These are phyloP conservation scores for Talaromyces rugulosus DNA, from an alignment of 2,329 filamentous ascomycete species.

Conservation along the genomic window DNA sequence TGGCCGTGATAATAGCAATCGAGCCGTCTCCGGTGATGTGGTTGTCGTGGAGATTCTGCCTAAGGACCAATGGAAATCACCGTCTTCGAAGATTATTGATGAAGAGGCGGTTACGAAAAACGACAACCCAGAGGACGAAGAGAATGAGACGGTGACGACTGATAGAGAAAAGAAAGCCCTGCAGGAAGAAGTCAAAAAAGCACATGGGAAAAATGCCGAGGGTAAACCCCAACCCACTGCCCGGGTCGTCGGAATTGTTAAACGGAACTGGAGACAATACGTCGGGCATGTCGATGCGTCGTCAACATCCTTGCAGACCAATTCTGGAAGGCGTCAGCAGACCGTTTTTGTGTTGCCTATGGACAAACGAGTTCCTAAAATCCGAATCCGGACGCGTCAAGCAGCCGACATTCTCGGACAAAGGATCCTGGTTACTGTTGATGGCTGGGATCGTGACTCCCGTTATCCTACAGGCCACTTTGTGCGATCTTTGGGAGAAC, in stretches of 20 bases:
- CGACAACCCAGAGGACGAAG: slow-evolving; percentile 84
- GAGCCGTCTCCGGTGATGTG: slow-evolving; percentile 84
- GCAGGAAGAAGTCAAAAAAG: slow-evolving; percentile 85
- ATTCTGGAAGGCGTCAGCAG: slow-evolving; percentile 78
- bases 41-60: slow-evolving; percentile 92
- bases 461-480: slow-evolving; percentile 92
- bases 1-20: slow-evolving; percentile 93
- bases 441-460: slow-evolving; percentile 91
- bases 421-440: slow-evolving; percentile 86
- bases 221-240: slow-evolving; percentile 84
- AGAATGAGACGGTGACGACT: slow-evolving; percentile 71
- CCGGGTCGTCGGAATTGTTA: slow-evolving; percentile 84
- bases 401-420: slow-evolving; percentile 85
- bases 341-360: slow-evolving; percentile 94
- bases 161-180: slow-evolving; percentile 81
- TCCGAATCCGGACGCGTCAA: slow-evolving; percentile 85
- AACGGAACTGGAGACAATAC: slow-evolving; percentile 96
- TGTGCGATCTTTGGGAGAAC: slow-evolving; percentile 82
- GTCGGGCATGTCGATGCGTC: slow-evolving; percentile 91
- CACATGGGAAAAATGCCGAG: slow-evolving; percentile 72
- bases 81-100: slow-evolving; percentile 92
- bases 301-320: slow-evolving; percentile 68
- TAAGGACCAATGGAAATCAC: slow-evolving; percentile 93
- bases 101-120: slow-evolving; percentile 89
- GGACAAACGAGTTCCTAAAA: slow-evolving; percentile 97